These are phyloP conservation scores for Peltaster fructicola DNA, from an alignment of 2,329 filamentous ascomycete genomes.

Conservation along the genomic window DNA sequence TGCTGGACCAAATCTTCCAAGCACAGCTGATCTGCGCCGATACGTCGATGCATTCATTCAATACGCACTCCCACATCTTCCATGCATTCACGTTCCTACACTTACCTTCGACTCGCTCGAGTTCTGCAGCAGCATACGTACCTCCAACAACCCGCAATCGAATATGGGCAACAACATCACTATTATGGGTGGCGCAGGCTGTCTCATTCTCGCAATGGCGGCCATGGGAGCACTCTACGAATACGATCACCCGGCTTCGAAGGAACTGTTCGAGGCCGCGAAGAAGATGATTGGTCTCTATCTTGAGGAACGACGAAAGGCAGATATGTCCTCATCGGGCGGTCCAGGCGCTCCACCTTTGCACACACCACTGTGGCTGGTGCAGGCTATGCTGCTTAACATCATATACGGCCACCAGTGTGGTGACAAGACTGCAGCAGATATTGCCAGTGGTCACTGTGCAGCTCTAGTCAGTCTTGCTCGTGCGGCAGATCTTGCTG, in stretches of 20 bases:
- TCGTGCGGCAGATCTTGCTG: constrained; percentile 64
- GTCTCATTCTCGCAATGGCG: constrained; percentile 72
- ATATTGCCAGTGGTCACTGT: constrained; percentile 85
- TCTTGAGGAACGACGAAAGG: constrained; percentile 75
- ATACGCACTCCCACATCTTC: constrained; percentile 85
- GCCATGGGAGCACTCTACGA: constrained; percentile 81
- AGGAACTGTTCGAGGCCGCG: constrained; percentile 75
- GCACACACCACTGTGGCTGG: constrained; percentile 77
- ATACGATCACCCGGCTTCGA: constrained; percentile 59
- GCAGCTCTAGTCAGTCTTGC: constrained; percentile 81
- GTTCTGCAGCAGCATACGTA: constrained; percentile 41
- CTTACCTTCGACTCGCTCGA: constrained; percentile 72
- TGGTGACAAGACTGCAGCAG: constrained; percentile 74
- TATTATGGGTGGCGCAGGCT: constrained; percentile 64
- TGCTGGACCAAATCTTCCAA: constrained; percentile 45
- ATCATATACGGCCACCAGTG: constrained; percentile 93
- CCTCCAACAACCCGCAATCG: constrained; percentile 33
- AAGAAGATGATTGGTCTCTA: constrained; percentile 93
- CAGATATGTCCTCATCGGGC: constrained; percentile 50
- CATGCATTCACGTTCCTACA: constrained; percentile 85
- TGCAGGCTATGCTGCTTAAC: constrained; percentile 92
- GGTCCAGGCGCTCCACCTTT: constrained; percentile 25
- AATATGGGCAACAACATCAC: too few relatives aligned
- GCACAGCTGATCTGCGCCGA: constrained; percentile 69
- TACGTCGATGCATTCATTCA: constrained; percentile 80